Base-by-base conservation (phyloP, 805 yeast genomes). In the Zygoascus tannicola region DNA sequence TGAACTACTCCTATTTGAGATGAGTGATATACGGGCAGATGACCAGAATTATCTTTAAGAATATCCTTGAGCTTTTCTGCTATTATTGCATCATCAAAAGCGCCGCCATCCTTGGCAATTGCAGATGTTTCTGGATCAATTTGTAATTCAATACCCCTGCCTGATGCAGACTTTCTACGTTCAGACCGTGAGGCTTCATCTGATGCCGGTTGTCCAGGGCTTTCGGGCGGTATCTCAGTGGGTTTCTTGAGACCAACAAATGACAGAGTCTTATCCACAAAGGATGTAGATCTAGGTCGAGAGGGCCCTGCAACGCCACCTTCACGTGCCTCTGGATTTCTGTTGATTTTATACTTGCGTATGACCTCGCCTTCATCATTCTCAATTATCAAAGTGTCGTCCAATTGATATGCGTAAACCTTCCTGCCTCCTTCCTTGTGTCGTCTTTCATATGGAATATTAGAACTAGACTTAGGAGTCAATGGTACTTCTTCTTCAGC, bases 301-400 rank as follows among this genome's bases (percentile, higher is more conserved):
- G 43, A 18, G 21, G 15, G 8, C 5, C 20, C 37, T n/a, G 16
- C 32, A 7, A 10, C 28, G 12, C 22, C 16, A 8, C 32, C 45
- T 22, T 45, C 44, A 1, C 41, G 41, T 41, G 42, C 36, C 19
- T 3, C 10, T 32, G 40, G 22, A 51, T 79, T 85, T 3, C 76
- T 73, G 54, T 80, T 84, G 42, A 88, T 79, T 54, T 68, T 74
- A 63, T 87, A 90, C 43, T 95, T 71, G 56, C 95, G 78, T 38
- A 92, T 68, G 44, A 92, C 76, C 54, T 90, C 97, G 50, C 97
- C 98, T 10, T 88, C 95, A 37, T 76, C 85, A 56, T 87, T 84
- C 62, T 90, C 98, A 45, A 92, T 81, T 46, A 86, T 71, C 44
- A 92, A 74, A 47, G 78, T 70, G 55, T 85, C 79, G 57, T 81